Percentiles rank a stretch among this genome's conserved stretches.
These are phyloP conservation scores for Triadica sebifera DNA, from an alignment of 345 rosid species.

Conservation along the genomic window DNA sequence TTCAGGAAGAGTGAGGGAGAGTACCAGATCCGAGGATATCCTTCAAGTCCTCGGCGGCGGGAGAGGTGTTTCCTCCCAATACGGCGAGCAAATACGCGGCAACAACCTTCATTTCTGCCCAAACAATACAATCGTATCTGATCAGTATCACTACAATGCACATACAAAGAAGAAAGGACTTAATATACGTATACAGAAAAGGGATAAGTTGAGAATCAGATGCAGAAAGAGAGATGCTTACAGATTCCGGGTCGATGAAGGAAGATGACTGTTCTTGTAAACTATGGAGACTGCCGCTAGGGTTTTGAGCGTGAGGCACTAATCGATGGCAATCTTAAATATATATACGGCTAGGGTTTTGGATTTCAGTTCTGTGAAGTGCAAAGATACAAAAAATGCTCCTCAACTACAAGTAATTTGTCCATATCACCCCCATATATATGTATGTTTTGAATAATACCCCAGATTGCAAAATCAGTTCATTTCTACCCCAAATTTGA, in stretches of 20 bases:
- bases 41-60: conserved; percentile 12
- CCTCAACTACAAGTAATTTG: no score
- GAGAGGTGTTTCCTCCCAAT: conserved; percentile 8
- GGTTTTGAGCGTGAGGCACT: neutral
- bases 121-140: neutral
- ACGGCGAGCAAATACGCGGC: conserved; percentile 8
- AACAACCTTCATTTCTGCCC: neutral
- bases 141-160: neutral
- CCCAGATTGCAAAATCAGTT: no score
- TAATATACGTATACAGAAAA: no score
- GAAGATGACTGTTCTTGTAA: neutral
- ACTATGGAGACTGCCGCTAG: neutral
- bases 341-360: neutral
- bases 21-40: neutral
- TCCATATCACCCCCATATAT: no score
- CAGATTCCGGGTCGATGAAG: no score
- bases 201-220: no score
- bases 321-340: neutral
- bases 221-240: no score
- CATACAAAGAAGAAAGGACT: no score
- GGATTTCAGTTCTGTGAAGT: neutral
- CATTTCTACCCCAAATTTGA: no score
- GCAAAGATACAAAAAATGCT: no score
- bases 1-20: neutral
- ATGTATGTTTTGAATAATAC: no score